A percentile compares a stretch with the other conserved stretches of the same genome.
Conservation (phyloP, 495 filamentous ascomycete genomes). For the Tuber microsphaerosporum region DNA sequence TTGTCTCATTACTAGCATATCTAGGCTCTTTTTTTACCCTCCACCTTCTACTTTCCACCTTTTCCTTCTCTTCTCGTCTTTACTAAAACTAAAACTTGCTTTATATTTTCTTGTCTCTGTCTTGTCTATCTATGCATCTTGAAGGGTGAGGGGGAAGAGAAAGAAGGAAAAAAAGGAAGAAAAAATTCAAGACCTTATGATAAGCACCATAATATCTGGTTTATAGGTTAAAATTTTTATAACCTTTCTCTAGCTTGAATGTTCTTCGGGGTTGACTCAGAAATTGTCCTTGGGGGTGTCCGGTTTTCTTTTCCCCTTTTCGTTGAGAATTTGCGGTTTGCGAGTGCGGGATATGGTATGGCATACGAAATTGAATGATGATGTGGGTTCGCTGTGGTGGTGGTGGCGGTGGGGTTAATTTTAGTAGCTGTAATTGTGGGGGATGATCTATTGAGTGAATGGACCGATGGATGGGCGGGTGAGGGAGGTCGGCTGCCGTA, state of each 20-base stretch:
- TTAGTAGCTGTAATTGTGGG: conserved; percentile 19
- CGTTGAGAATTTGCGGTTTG: neutral
- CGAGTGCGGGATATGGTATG: neutral
- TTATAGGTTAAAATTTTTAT: neutral
- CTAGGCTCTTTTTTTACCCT: conserved; percentile 15
- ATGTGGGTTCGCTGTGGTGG: neutral
- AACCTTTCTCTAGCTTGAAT: neutral
- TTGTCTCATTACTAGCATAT: conserved; percentile 15
- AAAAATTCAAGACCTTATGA: neutral
- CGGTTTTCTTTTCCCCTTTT: neutral
- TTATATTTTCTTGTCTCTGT: conserved; percentile 19
- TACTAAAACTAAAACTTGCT: conserved; percentile 3
- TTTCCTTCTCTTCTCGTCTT: neutral
- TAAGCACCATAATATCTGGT: neutral
- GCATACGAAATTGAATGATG: neutral
- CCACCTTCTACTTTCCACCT: conserved; percentile 8
- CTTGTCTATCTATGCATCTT: conserved; percentile 9
- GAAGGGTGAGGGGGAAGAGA: neutral
- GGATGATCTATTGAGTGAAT: conserved; percentile 5
- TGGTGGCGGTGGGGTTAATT: neutral
- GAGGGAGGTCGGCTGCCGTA: neutral
- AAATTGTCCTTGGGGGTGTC: neutral
- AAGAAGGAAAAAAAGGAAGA: neutral
- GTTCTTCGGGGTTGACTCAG: neutral
- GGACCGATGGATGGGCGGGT: neutral